Percentiles rank a stretch among this genome's conserved stretches.
Evolutionary conservation across 345 rosid genomes (phyloP).

Genomic region (Eucalyptus caleyi): DNA sequence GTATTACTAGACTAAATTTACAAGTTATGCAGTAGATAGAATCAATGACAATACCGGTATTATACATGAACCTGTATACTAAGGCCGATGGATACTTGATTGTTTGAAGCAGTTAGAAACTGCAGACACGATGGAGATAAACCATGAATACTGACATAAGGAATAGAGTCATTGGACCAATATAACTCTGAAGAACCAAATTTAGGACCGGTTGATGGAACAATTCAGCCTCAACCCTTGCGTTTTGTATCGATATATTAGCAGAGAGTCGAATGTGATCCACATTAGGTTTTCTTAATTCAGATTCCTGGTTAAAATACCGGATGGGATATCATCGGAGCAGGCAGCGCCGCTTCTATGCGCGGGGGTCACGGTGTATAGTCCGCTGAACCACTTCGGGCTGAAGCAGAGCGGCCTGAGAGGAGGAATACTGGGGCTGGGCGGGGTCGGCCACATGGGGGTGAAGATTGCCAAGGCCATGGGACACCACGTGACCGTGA

Average conservation of each 20-base stretch:
- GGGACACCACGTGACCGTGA: slow-evolving; percentile 92
- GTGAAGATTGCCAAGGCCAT: slow-evolving; percentile 91
- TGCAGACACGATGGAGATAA: background rate
- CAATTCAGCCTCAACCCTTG: background rate
- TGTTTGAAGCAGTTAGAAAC: background rate
- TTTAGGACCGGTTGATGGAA: background rate
- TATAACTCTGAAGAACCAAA: background rate
- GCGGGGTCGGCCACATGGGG: slow-evolving; percentile 99
- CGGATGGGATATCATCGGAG: slow-evolving; percentile 74
- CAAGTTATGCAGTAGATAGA: background rate
- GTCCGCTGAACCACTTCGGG: slow-evolving; percentile 79
- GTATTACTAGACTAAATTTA: background rate
- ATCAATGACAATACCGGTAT: background rate
- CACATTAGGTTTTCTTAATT: background rate
- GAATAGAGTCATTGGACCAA: background rate
- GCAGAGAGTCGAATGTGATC: background rate
- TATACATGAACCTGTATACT: background rate
- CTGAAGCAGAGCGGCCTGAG: slow-evolving; percentile 51
- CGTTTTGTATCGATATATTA: background rate
- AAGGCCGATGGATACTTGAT: background rate
- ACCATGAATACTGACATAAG: background rate
- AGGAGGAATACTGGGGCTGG: slow-evolving; percentile 85
- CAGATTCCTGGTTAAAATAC: slow-evolving; percentile 80
- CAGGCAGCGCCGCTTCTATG: slow-evolving; percentile 85
- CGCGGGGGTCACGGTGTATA: slow-evolving; percentile 86